These are phyloP conservation scores for Alternaria sp. DNA, from an alignment of 2,329 filamentous ascomycete species.

Conservation along the genomic window DNA sequence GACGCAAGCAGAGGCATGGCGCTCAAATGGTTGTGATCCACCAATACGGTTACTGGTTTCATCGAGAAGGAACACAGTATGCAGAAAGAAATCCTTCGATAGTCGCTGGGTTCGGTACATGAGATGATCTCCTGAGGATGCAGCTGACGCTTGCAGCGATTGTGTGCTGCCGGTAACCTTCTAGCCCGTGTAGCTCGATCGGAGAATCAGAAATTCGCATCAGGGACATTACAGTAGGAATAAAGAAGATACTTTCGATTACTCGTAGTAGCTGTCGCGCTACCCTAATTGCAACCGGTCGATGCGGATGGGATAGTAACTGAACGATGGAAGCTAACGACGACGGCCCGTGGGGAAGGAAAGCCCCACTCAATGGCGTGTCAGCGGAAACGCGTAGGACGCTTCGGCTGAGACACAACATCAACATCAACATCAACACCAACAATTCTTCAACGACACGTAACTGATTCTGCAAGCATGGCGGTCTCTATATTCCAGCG, in stretches of 20 bases:
- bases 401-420: background rate
- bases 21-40: background rate
- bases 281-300: background rate
- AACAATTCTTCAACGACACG: background rate
- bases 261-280: background rate
- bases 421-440: constrained; percentile 10
- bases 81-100: background rate
- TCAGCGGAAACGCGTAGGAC: background rate
- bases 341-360: background rate
- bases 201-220: background rate
- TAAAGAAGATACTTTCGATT: background rate
- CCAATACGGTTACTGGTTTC: background rate
- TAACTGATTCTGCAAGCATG: constrained; percentile 21
- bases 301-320: background rate
- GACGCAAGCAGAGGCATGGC: background rate
- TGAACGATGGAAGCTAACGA: background rate
- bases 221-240: background rate
- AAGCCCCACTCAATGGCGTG: background rate
- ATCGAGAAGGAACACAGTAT: background rate
- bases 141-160: background rate
- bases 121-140: background rate
- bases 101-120: background rate
- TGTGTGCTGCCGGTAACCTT: background rate
- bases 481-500: constrained; percentile 44
- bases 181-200: background rate